Evolutionary conservation across 306 rosid genomes (phyloP), one percentile per base, ranked within the genome.

Genomic region (Castanopsis chinensis): DNA sequence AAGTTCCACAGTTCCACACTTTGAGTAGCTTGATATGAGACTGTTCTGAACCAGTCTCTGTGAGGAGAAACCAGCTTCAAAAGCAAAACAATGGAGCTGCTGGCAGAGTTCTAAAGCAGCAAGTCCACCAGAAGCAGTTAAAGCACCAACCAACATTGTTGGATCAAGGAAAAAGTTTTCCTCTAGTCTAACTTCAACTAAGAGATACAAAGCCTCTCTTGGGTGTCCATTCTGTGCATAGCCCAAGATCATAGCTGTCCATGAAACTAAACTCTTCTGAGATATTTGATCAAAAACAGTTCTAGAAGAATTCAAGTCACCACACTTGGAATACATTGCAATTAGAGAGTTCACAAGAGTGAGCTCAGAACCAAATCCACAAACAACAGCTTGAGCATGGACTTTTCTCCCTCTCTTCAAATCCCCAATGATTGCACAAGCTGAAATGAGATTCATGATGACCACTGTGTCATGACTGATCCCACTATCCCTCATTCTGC

Each of bases 81-180:
- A 63, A 76, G 80, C 63, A 63, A 51, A 64, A 57, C 51, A 63
- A 23, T 76, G 80, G 53, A 76, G 73, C 60, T 76, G 80, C 61
- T 15, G 61, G 49, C 79, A 64, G 30, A 64, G 63, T 72, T 76
- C 80, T 27, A 76, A 64, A 65, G 80, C 49, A 63, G 72, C 79
- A 61, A 76, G 72, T 49, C 65, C 72, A 51, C 72, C 61, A 2
- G 72, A 61, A 61, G 49, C 61, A 76, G 63, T 76, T 49, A 49
- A 65, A 56, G 72, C 73, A 65, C 33, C 23, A 5, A 76, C 11
- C 73, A 49, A n/a, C 80, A 76, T 64, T 76, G 69, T 30, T 63
- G 73, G 28, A 76, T 64, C 33, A 64, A 64, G 73, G 61, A 28
- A 30, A 21, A 76, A 52, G 32, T 49, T 64, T 51, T 64, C 80